These are phyloP conservation scores for Cutaneotrichosporon dermatis DNA, from an alignment of 1,284 basidiomycete species.

Conservation along the genomic window DNA sequence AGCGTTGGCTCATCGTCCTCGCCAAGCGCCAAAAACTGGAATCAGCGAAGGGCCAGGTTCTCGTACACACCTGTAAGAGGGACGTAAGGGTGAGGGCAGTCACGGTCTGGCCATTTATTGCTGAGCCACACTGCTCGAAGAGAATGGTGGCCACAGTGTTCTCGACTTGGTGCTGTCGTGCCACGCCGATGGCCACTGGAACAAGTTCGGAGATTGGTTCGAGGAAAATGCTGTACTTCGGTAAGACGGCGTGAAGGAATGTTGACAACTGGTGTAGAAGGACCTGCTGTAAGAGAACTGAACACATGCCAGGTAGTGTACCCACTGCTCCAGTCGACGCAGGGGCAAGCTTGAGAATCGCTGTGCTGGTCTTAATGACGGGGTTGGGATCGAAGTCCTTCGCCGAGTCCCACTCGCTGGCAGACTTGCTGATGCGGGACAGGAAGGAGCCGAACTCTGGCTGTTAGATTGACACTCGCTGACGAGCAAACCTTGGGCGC, in stretches of 20 bases:
- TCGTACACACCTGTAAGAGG: constrained; percentile 22
- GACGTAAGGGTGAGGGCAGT: constrained; percentile 21
- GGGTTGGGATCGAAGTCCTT: constrained; percentile 35
- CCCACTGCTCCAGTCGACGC: neutral
- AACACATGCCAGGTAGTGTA: constrained; percentile 1
- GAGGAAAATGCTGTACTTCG: constrained; percentile 22
- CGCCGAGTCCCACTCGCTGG: constrained; percentile 30
- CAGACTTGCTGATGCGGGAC: constrained; percentile 31
- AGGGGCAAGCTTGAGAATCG: constrained; percentile 20
- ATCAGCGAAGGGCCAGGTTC: too few species aligned
- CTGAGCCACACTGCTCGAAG: constrained; percentile 25
- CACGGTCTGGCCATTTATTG: constrained; percentile 23
- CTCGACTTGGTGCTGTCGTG: constrained; percentile 15
- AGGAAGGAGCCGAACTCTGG: constrained; percentile 33
- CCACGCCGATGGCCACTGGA: constrained; percentile 6
- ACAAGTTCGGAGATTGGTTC: constrained; percentile 12
- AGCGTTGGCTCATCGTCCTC: neutral
- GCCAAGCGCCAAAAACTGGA: constrained; percentile 8
- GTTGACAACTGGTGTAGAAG: constrained; percentile 36
- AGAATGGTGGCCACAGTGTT: constrained; percentile 30
- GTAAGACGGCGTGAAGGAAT: constrained; percentile 28
- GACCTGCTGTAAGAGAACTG: neutral
- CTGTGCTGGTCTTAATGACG: constrained; percentile 19
- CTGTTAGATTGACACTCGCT: too few species aligned
- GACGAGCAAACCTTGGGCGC: constrained; percentile 23